Base-by-base conservation (phyloP, 2,329 filamentous ascomycete species). In the Colletotrichum nymphaeae region DNA sequence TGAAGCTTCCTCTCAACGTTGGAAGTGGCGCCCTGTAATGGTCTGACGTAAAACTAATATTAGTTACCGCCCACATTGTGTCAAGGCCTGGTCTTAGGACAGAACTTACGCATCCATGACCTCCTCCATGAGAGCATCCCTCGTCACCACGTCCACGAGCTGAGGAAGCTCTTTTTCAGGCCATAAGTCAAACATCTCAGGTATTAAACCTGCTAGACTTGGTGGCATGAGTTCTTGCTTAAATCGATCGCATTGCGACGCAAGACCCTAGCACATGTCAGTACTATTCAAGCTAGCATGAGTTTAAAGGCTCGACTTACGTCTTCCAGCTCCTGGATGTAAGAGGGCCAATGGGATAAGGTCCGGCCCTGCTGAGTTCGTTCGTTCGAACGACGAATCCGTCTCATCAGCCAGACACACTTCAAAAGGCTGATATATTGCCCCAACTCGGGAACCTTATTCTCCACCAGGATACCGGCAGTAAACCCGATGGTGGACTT, bases 301-400 rank as follows among this genome's bases (percentile, higher is more conserved):
- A 5, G 14, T 8, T 19, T 42, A 14, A 7, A 30, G 16, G 11
- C 11, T 32, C 7, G 37, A 12, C 80, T 76, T 62, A 81, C 80
- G 52, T 81, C 78, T 69, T 82, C 79, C 2, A 82, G 76, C 64
- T 82, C 77, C 7, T 74, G 75, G 16, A 78, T 68, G 30, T 81
- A 82, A 1, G 81, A 82, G n/a, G 81, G 81, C 81, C 81, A 82
- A 42, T 82, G 81, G 2, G 80, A 82, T 22, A 79, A 77, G 9
- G 70, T 57, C 1, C 72, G 57, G 11, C 42, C n/a, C 1, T 74
- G 68, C 3, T 69, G 32, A 4, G 49, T 59, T 1, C 81, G 62
- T 57, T 77, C 60, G 1, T 32, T 55, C 3, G 73, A 71, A 22
- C 65, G 56, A 22, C 57, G 30, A 16, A 78, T 76, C 22, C 58